phyloP scores from a whole-genome alignment of 495 filamentous ascomycete genomes.

The Parmelia sp. region DNA sequence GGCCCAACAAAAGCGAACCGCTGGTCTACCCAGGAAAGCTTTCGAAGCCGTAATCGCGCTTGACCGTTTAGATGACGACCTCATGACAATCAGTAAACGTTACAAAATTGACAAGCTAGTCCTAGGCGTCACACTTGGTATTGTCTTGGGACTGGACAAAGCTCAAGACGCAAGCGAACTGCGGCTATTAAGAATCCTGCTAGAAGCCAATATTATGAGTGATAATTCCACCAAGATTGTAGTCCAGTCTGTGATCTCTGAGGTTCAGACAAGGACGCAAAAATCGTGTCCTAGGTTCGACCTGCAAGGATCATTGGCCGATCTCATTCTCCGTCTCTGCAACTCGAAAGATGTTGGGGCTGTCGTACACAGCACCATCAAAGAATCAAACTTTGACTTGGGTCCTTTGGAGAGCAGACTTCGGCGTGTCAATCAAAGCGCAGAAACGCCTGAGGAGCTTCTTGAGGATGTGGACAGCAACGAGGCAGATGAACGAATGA shows the following conservation, averaged over 20 bases:
- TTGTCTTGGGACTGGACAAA: slow-evolving; percentile 57
- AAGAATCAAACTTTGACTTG: slow-evolving; percentile 57
- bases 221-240: slow-evolving; percentile 54
- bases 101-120: slow-evolving; percentile 66
- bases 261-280: slow-evolving; percentile 38
- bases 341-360: slow-evolving; percentile 46
- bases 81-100: slow-evolving; percentile 56
- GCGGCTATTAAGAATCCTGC: slow-evolving; percentile 50
- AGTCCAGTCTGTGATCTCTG: slow-evolving; percentile 54
- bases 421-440: slow-evolving; percentile 54
- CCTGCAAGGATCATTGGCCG: slow-evolving; percentile 56
- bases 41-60: slow-evolving; percentile 62
- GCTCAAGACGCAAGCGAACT: slow-evolving; percentile 53
- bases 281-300: slow-evolving; percentile 32
- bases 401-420: slow-evolving; percentile 64
- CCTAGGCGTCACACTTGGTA: slow-evolving; percentile 62
- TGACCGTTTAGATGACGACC: slow-evolving; percentile 47
- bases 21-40: slow-evolving; percentile 55
- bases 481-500: slow-evolving; percentile 33
- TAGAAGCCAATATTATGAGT: slow-evolving; percentile 55
- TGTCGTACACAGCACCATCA: slow-evolving; percentile 35
- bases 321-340: slow-evolving; percentile 55
- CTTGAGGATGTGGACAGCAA: slow-evolving; percentile 51
- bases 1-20: slow-evolving; percentile 61
- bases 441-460: slow-evolving; percentile 29